Evolutionary conservation across 1,284 basidiomycete genomes (phyloP).

Genomic region (Puccinia novopanici): DNA sequence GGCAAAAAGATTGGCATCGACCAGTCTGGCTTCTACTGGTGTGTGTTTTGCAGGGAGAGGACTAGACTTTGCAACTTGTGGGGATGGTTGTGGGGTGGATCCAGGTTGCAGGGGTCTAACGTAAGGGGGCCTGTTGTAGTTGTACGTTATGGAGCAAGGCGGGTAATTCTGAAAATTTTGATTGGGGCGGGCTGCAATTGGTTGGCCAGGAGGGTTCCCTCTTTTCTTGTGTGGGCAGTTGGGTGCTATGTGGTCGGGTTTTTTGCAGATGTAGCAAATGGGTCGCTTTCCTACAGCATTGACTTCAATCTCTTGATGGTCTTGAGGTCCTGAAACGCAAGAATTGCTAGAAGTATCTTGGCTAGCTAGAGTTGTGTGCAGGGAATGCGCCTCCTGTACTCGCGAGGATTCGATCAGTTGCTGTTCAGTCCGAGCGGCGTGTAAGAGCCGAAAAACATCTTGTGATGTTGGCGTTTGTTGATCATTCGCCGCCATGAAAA

Average conservation of each 20-base stretch:
- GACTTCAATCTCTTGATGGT: neutral
- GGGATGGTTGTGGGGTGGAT: no score
- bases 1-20: neutral
- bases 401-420: neutral
- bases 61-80: neutral
- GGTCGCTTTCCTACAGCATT: neutral
- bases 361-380: no score
- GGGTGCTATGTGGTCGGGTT: neutral
- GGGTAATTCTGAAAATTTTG: neutral
- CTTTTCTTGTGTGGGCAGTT: neutral
- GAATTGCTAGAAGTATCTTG: neutral
- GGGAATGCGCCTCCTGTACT: no score
- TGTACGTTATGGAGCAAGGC: neutral
- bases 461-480: no score
- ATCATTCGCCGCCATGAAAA: no score
- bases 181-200: no score
- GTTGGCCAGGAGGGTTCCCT: neutral
- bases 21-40: neutral
- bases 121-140: neutral
- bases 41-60: neutral
- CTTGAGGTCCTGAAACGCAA: neutral
- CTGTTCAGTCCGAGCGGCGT: no score
- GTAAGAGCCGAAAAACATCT: no score
- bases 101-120: neutral
- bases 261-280: slow-evolving; percentile 5